Evolutionary conservation across 2,329 filamentous ascomycete species (phyloP), one percentile per base, ranked within the genome.

Genomic region (Penicillium digitatum): DNA sequence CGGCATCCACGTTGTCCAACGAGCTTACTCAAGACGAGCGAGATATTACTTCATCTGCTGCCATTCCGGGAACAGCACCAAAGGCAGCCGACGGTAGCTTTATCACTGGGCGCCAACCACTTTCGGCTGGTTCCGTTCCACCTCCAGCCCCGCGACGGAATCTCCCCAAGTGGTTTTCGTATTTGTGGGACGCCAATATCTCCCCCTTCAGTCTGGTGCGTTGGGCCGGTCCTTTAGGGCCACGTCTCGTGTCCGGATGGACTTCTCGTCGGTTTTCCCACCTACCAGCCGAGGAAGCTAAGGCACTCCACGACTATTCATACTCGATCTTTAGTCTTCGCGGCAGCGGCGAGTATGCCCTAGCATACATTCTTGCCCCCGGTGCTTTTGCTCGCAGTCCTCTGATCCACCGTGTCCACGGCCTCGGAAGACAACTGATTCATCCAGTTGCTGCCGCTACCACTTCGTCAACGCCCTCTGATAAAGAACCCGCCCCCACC

Each of bases 141-240:
- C 73, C 81, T 0, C 77, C 62, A 18, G 73, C 81, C 0, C 82
- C 83, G 0, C 76, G 81, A 20, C 77, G 81, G 14, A 87, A 86
- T 2, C 73, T 94, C 3, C 90, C 92, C 0, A 86, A 87, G 72
- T 96, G 93, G 92, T 79, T 97, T 20, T 86, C 87, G 53, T 96
- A 92, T 76, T 83, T 99, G 5, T 99, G 94, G 94, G 94, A 99
- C 63, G 89, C 91, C 63, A 99, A 99, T 69, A 85, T 97, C 60
- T 96, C 92, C 0, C 94, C 94, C 7, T 99, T 99, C 73, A 93
- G 87, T 62, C 79, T 99, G 46, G 85, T 99, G 14, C 88, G 94
- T 56, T 87, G 91, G 79, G 82, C 90, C 1, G 94, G 94, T 0
- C 94, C 94, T 0, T 78, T 99, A 0, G 94, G 94, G 0, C 94